phyloP scores from a whole-genome alignment of 352 stramenopile genomes.

The Globisporangium uncinulatum region DNA sequence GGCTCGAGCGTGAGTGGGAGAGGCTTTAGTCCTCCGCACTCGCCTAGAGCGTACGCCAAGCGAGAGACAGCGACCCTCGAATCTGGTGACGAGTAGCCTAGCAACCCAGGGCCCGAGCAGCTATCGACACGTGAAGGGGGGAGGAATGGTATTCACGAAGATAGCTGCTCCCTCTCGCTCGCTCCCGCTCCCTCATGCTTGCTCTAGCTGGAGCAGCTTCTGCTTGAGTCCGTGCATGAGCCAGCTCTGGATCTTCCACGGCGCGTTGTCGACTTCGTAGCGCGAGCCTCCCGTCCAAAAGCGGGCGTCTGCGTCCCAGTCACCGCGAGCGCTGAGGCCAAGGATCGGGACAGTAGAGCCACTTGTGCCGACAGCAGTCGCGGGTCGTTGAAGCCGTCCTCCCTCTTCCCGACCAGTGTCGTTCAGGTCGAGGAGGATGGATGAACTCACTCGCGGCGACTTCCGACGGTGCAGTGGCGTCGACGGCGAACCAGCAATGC shows the following conservation, averaged over 20 bases:
- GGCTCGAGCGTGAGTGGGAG: not conserved
- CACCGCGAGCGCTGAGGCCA: not conserved
- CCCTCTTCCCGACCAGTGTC: not conserved
- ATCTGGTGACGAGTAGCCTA: not conserved
- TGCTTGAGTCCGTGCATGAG: conserved; percentile 31
- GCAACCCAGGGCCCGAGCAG: too few relatives aligned
- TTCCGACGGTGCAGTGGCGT: conserved; percentile 9
- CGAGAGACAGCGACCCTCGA: not conserved
- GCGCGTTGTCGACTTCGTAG: conserved; percentile 28
- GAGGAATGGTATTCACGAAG: not conserved
- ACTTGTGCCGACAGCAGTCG: not conserved
- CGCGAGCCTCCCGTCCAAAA: conserved; percentile 23
- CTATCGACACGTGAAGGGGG: not conserved
- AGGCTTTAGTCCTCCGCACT: not conserved
- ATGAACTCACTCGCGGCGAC: not conserved
- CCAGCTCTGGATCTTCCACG: conserved; percentile 46
- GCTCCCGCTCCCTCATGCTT: not conserved
- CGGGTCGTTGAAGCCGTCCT: not conserved
- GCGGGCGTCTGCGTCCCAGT: not conserved
- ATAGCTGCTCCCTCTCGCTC: not conserved
- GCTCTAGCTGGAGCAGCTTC: conserved; percentile 17
- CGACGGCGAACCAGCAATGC: not conserved
- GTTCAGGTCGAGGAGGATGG: not conserved
- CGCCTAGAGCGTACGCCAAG: not conserved
- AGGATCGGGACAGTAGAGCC: not conserved